Conservation (phyloP, 192 early-diverging fungal genomes). For the Umbelopsis ramanniana region DNA sequence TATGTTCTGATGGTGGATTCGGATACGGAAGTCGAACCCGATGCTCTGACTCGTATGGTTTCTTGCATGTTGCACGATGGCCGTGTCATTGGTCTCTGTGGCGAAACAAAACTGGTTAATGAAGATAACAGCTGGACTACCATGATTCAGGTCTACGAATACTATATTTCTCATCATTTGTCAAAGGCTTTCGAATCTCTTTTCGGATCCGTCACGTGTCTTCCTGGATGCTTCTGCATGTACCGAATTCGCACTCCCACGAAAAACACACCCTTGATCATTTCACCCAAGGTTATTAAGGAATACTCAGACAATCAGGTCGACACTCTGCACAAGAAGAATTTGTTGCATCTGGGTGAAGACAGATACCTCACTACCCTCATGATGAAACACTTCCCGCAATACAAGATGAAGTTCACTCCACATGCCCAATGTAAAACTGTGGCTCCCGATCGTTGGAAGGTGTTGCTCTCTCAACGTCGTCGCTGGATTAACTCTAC, state of each 20-base stretch:
- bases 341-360: constrained; percentile 93
- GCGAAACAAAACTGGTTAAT: constrained; percentile 90
- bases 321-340: constrained; percentile 98
- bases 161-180: constrained; percentile 91
- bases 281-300: constrained; percentile 75
- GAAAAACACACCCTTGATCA: constrained; percentile 78
- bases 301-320: constrained; percentile 92
- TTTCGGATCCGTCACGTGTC: constrained; percentile 81
- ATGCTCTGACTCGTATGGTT: constrained; percentile 88
- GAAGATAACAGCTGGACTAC: constrained; percentile 92
- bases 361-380: constrained; percentile 97
- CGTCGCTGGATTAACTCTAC: constrained; percentile 99
- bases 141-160: constrained; percentile 97
- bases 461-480: constrained; percentile 89
- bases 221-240: constrained; percentile 89
- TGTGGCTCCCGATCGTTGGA: constrained; percentile 89
- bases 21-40: constrained; percentile 80
- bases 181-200: constrained; percentile 87
- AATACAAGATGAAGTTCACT: constrained; percentile 92
- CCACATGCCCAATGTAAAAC: constrained; percentile 90
- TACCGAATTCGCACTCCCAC: constrained; percentile 73
- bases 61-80: constrained; percentile 81
- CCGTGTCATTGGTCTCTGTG: constrained; percentile 88
- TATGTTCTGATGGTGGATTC: constrained; percentile 82
- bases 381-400: constrained; percentile 97